A percentile compares a stretch with the other conserved stretches of the same genome.
Conservation (phyloP, 2,329 filamentous ascomycete genomes). For the Fusarium sp. region DNA sequence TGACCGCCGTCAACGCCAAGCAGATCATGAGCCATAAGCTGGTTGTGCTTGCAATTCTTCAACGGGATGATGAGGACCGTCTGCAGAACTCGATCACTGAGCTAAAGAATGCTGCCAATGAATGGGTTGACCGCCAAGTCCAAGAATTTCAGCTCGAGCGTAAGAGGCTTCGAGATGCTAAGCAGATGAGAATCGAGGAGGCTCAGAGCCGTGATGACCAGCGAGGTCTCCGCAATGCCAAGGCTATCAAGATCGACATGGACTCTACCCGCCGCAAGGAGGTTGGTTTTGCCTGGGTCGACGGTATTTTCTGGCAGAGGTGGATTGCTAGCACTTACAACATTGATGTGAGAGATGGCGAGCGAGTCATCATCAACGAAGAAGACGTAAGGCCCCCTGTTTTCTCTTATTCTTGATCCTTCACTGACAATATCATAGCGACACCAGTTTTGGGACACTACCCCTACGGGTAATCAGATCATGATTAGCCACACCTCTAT, state of each 20-base stretch:
- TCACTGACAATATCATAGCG: conserved; percentile 69
- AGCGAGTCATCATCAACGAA: conserved; percentile 95
- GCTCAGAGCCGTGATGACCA: conserved; percentile 94
- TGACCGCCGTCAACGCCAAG: conserved; percentile 89
- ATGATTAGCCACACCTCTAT: conserved; percentile 90
- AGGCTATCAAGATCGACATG: conserved; percentile 92
- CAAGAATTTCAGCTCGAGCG: conserved; percentile 92
- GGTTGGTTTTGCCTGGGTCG: conserved; percentile 96
- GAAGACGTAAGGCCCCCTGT: conserved; percentile 79
- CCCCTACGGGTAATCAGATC: conserved; percentile 89
- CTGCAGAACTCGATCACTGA: conserved; percentile 85
- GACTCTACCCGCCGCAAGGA: conserved; percentile 88
- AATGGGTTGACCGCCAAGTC: conserved; percentile 98
- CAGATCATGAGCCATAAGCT: conserved; percentile 96
- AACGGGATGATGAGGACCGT: conserved; percentile 81
- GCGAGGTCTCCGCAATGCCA: conserved; percentile 85
- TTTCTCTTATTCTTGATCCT: too few species aligned
- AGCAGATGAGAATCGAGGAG: conserved; percentile 95
- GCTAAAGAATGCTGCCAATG: conserved; percentile 93
- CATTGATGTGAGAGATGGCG: conserved; percentile 87
- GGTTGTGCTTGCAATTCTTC: conserved; percentile 92
- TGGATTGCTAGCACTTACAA: conserved; percentile 97
- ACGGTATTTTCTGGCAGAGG: conserved; percentile 96
- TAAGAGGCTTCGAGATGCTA: conserved; percentile 92
- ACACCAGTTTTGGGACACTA: conserved; percentile 94